A percentile compares a stretch with the other conserved stretches of the same genome.
phyloP scores from a whole-genome alignment of 768 basidiomycete species.

The Inosperma sp. region DNA sequence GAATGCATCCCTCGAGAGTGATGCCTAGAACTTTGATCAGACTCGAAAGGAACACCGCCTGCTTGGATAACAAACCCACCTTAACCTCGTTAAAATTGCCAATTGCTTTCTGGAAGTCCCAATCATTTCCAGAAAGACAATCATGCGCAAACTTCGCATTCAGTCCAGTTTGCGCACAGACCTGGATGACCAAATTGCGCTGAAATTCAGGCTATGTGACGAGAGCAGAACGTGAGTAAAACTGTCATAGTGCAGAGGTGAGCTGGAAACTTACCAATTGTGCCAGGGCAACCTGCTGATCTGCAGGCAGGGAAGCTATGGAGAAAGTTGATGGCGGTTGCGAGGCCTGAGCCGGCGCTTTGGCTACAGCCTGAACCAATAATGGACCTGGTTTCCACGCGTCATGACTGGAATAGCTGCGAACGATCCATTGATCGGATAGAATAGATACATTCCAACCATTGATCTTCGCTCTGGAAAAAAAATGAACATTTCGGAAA shows the following conservation, averaged over 20 bases:
- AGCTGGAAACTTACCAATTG: constrained; percentile 62
- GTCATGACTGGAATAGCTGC: constrained; percentile 74
- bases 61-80: constrained; percentile 40
- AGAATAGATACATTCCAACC: constrained; percentile 91
- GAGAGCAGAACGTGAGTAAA: constrained; percentile 3
- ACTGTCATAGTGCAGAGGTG: no score
- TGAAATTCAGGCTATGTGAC: constrained; percentile 60
- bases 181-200: constrained; percentile 61
- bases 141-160: constrained; percentile 79
- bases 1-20: constrained; percentile 52
- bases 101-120: constrained; percentile 77
- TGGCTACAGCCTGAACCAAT: constrained; percentile 54
- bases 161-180: constrained; percentile 71
- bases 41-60: constrained; percentile 21
- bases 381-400: constrained; percentile 77
- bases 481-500: constrained; percentile 1
- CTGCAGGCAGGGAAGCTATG: constrained; percentile 31
- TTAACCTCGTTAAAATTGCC: constrained; percentile 87
- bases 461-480: constrained; percentile 59
- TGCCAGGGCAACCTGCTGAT: constrained; percentile 49
- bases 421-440: constrained; percentile 82
- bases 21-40: constrained; percentile 34
- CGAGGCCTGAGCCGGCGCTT: constrained; percentile 19
- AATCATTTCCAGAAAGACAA: constrained; percentile 79
- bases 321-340: constrained; percentile 20